phyloP scores from a whole-genome alignment of 2,329 filamentous ascomycete genomes.

The Pestalotiopsis sp. region DNA sequence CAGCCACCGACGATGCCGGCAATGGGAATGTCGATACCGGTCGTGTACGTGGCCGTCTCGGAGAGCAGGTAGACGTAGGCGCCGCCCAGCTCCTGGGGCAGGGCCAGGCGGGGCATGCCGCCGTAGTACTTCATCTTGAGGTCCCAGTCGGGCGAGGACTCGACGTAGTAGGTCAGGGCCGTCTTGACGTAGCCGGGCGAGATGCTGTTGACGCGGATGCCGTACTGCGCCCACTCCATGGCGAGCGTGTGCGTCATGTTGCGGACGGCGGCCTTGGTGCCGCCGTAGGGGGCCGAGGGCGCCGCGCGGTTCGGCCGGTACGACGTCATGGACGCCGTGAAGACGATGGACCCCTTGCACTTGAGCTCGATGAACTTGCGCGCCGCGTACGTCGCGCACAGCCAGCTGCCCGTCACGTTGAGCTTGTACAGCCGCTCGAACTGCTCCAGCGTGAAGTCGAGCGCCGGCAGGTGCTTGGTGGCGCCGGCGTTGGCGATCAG shows the following conservation, averaged over 20 bases:
- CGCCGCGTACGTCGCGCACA: conserved; percentile 47
- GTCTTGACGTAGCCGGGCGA: conserved; percentile 47
- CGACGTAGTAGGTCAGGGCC: conserved; percentile 52
- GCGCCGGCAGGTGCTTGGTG: conserved; percentile 48
- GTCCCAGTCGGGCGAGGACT: conserved; percentile 56
- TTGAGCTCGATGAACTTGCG: conserved; percentile 40
- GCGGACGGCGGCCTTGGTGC: conserved; percentile 44
- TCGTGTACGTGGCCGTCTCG: conserved; percentile 53
- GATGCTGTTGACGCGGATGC: conserved; percentile 48
- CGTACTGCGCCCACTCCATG: conserved; percentile 51
- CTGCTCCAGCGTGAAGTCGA: conserved; percentile 42
- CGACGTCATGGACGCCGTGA: conserved; percentile 50
- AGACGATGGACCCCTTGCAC: conserved; percentile 41
- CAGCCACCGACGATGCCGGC: conserved; percentile 35
- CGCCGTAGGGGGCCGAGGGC: conserved; percentile 51
- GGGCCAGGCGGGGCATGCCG: conserved; percentile 56
- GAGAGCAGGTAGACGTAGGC: conserved; percentile 60
- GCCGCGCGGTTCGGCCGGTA: conserved; percentile 52
- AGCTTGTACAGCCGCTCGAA: conserved; percentile 45
- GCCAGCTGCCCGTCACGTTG: conserved; percentile 49
- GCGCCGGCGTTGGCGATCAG: conserved; percentile 43
- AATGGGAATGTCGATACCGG: conserved; percentile 51
- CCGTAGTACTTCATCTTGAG: conserved; percentile 61
- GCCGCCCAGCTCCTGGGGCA: conserved; percentile 55
- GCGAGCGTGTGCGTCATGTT: conserved; percentile 43